Evolutionary conservation across 495 filamentous ascomycete species (phyloP).

Genomic region (Aspergillus saccharolyticus): DNA sequence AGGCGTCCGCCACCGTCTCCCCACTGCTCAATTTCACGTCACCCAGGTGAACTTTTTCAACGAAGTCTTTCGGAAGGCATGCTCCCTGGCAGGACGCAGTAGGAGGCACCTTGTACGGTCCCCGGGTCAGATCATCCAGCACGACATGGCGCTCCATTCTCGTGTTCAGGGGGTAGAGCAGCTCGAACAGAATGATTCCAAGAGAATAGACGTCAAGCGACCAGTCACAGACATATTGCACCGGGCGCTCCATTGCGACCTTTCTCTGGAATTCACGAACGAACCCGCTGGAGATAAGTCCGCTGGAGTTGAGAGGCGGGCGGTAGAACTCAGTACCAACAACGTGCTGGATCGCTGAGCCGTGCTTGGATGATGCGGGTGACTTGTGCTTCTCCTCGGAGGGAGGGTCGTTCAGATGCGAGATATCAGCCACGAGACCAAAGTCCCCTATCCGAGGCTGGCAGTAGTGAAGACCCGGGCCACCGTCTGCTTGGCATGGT

Average conservation of each 20-base stretch:
- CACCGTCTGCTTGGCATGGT: slow-evolving; percentile 26
- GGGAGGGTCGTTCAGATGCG: slow-evolving; percentile 29
- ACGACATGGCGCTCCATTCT: slow-evolving; percentile 52
- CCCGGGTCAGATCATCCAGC: slow-evolving; percentile 38
- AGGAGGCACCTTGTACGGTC: slow-evolving; percentile 11
- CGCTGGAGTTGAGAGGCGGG: slow-evolving; percentile 26
- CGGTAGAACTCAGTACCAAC: slow-evolving; percentile 48
- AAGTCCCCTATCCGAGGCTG: slow-evolving; percentile 52
- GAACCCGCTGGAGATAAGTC: neutral
- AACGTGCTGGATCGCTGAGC: slow-evolving; percentile 27
- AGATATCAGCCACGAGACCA: slow-evolving; percentile 50
- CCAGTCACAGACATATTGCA: slow-evolving; percentile 40
- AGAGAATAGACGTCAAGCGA: slow-evolving; percentile 52
- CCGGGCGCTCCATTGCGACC: neutral
- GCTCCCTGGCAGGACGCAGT: slow-evolving; percentile 4
- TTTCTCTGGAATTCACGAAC: neutral
- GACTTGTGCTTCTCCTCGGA: slow-evolving; percentile 16
- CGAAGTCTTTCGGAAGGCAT: slow-evolving; percentile 35
- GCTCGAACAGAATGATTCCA: slow-evolving; percentile 50
- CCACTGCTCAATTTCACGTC: slow-evolving; percentile 23
- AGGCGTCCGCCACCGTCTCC: slow-evolving; percentile 30
- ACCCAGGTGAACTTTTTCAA: slow-evolving; percentile 34
- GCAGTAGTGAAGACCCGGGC: slow-evolving; percentile 31
- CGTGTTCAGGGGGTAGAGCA: slow-evolving; percentile 45
- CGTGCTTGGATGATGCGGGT: slow-evolving; percentile 12